Conservation (phyloP, 179 eudicot genomes). For the Camellia oleifera region DNA sequence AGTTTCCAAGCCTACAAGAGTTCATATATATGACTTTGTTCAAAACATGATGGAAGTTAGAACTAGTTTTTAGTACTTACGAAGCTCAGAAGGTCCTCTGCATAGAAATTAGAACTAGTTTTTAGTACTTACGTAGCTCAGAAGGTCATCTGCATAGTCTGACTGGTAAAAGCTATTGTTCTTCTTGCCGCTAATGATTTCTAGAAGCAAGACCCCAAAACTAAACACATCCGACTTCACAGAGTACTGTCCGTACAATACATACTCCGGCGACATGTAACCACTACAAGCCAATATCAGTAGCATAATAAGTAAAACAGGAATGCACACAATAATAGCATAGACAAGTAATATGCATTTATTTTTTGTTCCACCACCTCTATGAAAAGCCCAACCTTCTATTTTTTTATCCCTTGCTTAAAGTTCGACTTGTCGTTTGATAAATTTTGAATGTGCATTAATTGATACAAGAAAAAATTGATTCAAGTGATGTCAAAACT, state of each 20-base stretch:
- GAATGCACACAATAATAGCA: neutral
- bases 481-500: neutral
- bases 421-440: too few species aligned
- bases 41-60: neutral
- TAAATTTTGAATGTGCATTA: neutral
- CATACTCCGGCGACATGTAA: slow-evolving; percentile 41
- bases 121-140: slow-evolving; percentile 12
- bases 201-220: slow-evolving; percentile 37
- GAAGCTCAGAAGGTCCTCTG: neutral
- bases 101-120: neutral
- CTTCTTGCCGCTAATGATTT: slow-evolving; percentile 28
- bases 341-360: neutral
- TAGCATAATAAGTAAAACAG: neutral
- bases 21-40: neutral
- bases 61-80: slow-evolving; percentile 8
- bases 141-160: slow-evolving; percentile 8
- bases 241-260: slow-evolving; percentile 26
- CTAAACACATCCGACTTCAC: slow-evolving; percentile 38
- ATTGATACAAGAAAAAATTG: neutral
- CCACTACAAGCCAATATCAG: slow-evolving; percentile 21
- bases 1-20: slow-evolving; percentile 44
- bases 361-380: too few species aligned
- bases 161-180: slow-evolving; percentile 18
- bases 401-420: too few species aligned
- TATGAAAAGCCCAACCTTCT: too few species aligned